Evolutionary conservation across 768 basidiomycete genomes (phyloP).

Genomic region (Calocera cornea): DNA sequence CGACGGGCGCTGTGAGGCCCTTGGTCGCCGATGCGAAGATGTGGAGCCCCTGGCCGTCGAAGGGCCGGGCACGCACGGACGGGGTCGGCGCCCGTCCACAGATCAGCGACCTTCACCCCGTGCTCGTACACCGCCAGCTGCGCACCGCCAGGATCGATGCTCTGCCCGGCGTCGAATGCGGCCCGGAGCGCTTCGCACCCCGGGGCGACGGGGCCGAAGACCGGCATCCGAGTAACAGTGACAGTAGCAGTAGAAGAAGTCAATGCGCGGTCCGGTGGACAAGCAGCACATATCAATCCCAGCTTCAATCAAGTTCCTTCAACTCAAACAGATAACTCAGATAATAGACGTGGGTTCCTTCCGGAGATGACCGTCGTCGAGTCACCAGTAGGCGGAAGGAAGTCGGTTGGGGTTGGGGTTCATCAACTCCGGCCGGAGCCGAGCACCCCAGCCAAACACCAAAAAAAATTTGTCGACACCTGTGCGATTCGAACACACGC

Average conservation of each 20-base stretch:
- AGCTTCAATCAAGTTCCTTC: no score
- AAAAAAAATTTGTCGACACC: conserved; percentile 9
- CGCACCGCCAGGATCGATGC: background rate
- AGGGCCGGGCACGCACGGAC: background rate
- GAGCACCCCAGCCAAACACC: no score
- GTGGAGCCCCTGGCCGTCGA: background rate
- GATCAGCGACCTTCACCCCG: background rate
- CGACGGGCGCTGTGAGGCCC: background rate
- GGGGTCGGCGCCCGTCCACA: background rate
- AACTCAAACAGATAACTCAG: no score
- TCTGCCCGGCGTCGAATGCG: background rate
- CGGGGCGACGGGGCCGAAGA: background rate
- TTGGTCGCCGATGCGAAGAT: background rate
- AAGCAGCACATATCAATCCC: no score
- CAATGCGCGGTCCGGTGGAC: no score
- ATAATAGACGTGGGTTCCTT: no score
- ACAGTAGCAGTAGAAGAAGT: no score
- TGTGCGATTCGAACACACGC: conserved; percentile 16
- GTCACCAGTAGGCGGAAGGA: no score
- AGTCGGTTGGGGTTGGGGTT: no score
- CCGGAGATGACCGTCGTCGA: no score
- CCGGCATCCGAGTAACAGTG: no score
- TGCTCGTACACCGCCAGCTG: background rate
- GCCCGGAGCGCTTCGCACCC: background rate
- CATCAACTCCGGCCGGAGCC: no score